Evolutionary conservation across 495 filamentous ascomycete species (phyloP), one percentile per base, ranked within the genome.

Genomic region (Elaphomyces granulatus): DNA sequence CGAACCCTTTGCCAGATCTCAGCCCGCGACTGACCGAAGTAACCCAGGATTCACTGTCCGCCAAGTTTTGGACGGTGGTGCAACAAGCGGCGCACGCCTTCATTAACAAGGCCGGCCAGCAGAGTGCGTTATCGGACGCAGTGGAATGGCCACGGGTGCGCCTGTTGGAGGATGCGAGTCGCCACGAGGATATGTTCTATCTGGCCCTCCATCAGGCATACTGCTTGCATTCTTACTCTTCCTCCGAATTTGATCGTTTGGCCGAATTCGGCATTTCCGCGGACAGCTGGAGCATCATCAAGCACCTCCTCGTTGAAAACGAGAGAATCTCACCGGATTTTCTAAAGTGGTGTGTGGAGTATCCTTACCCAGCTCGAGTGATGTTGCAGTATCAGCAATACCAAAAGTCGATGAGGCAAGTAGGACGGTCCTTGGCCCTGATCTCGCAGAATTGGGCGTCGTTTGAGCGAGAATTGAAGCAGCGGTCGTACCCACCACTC

Each of bases 141-240:
- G 43, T 73, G 3, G 72, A 75, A 39, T 48, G 46, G 19, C 70
- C 74, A n/a, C 61, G 81, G 34, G 50, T 76, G 18, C 45, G 56
- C 31, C 61, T 83, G 1, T 48, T 87, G 3, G 42, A 35, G 3
- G 58, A 76, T n/a, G 80, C 81, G 0, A 80, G 72, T 46, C 7
- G 36, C 2, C 34, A 54, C 0, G 53, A 65, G 8, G 82, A 87
- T 45, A 39, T 60, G 18, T 70, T 81, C 48, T 87, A 80, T 48
- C 34, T 86, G 36, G 63, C 63, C 8, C 50, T 84, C 3, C 82
- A 87, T 56, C 80, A 84, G 44, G 40, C 82, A 1, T 83, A 73
- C 50, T 80, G 75, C 50, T 47, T 70, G 10, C 70, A 66, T 61
- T 58, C 56, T 20, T 42, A 31, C 2, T 20, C 45, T 3, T 42